Evolutionary conservation across 257 asterid genomes (phyloP).

Genomic region (Solanum ossicruentum): DNA sequence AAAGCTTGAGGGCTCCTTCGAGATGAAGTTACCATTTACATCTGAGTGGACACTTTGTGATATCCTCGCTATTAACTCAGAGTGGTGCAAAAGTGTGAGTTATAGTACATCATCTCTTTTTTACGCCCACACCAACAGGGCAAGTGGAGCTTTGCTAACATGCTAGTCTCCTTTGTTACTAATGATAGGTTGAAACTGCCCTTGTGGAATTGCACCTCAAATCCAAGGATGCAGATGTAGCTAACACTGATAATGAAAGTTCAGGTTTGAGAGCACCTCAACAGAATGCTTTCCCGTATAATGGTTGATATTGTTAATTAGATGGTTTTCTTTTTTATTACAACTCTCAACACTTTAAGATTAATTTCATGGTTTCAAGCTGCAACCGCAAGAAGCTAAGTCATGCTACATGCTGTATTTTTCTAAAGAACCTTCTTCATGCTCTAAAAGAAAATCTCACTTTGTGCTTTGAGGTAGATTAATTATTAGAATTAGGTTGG

Average conservation of each 20-base stretch:
- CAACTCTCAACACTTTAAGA: neutral
- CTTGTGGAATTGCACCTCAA: conserved; percentile 26
- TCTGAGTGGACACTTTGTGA: conserved; percentile 38
- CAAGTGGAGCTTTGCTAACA: neutral
- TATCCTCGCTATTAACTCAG: conserved; percentile 30
- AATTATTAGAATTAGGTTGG: neutral
- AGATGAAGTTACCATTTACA: conserved; percentile 10
- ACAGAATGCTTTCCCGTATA: neutral
- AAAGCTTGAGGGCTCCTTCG: conserved; percentile 32
- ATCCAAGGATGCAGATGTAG: conserved; percentile 16
- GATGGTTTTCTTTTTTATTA: neutral
- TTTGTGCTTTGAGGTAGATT: neutral
- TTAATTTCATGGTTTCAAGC: neutral
- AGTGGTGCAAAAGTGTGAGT: conserved; percentile 50
- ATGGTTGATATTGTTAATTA: neutral
- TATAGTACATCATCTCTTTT: conserved; percentile 6
- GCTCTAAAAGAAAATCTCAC: neutral
- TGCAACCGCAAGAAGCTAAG: neutral
- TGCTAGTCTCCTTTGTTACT: neutral
- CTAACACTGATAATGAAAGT: conserved; percentile 1
- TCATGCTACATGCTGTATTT: neutral
- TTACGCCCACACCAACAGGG: neutral
- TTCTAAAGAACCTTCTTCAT: neutral
- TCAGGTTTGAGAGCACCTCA: conserved; percentile 28
- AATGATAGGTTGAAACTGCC: conserved; percentile 41